A percentile compares a stretch with the other conserved stretches of the same genome.
Evolutionary conservation across 805 yeast species (phyloP).

Genomic region (Deakozyma indianensis): DNA sequence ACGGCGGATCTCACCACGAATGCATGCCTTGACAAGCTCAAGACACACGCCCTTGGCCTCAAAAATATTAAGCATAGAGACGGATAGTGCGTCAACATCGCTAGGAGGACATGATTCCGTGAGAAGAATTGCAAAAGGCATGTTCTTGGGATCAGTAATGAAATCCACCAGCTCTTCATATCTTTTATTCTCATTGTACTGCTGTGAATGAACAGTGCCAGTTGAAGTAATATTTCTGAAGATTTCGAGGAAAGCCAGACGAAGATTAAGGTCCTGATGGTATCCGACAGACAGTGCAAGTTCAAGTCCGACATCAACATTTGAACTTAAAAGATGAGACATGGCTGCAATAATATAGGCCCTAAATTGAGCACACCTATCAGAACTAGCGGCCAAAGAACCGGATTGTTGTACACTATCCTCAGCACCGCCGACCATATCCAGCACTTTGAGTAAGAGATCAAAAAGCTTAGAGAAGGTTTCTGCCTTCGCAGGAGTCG

Average conservation of each 20-base stretch:
- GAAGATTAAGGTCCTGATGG: constrained; percentile 47
- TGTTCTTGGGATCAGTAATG: constrained; percentile 5
- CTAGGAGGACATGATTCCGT: constrained; percentile 50
- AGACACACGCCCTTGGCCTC: constrained; percentile 23
- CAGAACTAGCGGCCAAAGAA: constrained; percentile 20
- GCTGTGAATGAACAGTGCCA: constrained; percentile 18
- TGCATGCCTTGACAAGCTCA: constrained; percentile 35
- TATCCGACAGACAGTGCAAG: constrained; percentile 69
- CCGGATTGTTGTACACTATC: constrained; percentile 5
- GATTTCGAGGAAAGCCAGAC: constrained; percentile 63
- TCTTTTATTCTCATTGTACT: constrained; percentile 8
- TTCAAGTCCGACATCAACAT: constrained; percentile 63
- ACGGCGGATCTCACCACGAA: constrained; percentile 46
- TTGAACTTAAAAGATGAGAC: constrained; percentile 55
- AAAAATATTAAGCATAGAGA: constrained; percentile 44
- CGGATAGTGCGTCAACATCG: constrained; percentile 59
- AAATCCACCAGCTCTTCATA: constrained; percentile 12
- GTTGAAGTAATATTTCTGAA: constrained; percentile 46
- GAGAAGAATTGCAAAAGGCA: constrained; percentile 33
- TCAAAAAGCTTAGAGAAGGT: constrained; percentile 34
- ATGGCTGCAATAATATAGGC: constrained; percentile 53
- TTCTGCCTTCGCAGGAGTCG: constrained; percentile 21
- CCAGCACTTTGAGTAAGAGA: constrained; percentile 32
- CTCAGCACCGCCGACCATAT: constrained; percentile 21
- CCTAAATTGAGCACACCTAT: constrained; percentile 31